phyloP scores from a whole-genome alignment of 768 basidiomycete species.

The Podaxis sp. region DNA sequence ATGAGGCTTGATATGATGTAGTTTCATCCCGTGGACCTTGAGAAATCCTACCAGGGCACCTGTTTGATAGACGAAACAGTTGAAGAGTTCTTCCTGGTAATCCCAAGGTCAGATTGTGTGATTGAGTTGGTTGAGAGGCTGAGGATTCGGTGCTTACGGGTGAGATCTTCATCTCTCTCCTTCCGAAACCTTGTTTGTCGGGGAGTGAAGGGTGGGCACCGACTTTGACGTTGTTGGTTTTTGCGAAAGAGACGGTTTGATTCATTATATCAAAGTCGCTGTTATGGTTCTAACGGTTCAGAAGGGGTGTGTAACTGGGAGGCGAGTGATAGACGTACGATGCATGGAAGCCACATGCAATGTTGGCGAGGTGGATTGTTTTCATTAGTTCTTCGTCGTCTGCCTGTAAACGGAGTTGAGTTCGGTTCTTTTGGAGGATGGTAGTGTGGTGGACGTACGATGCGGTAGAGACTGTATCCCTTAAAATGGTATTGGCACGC shows the following conservation, averaged over 20 bases:
- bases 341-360: conserved; percentile 72
- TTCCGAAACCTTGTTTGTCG: conserved; percentile 64
- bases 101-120: background rate
- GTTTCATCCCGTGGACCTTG: conserved; percentile 44
- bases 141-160: conserved; percentile 37
- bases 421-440: background rate
- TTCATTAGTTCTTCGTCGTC: conserved; percentile 55
- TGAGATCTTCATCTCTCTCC: conserved; percentile 62
- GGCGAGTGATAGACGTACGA: conserved; percentile 35
- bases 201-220: conserved; percentile 70
- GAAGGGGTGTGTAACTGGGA: background rate
- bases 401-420: conserved; percentile 30
- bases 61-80: conserved; percentile 65
- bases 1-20: conserved; percentile 66
- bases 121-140: background rate
- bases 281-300: fast-evolving
- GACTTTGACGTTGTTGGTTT: conserved; percentile 52
- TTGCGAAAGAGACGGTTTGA: conserved; percentile 58
- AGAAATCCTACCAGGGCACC: conserved; percentile 66
- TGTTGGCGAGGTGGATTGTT: conserved; percentile 58
- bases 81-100: conserved; percentile 49
- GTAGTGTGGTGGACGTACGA: conserved; percentile 30
- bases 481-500: background rate
- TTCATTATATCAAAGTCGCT: conserved; percentile 70
- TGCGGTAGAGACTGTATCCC: conserved; percentile 49